Conservation (phyloP, 2,329 filamentous ascomycete species). For the Onygenales sp. region DNA sequence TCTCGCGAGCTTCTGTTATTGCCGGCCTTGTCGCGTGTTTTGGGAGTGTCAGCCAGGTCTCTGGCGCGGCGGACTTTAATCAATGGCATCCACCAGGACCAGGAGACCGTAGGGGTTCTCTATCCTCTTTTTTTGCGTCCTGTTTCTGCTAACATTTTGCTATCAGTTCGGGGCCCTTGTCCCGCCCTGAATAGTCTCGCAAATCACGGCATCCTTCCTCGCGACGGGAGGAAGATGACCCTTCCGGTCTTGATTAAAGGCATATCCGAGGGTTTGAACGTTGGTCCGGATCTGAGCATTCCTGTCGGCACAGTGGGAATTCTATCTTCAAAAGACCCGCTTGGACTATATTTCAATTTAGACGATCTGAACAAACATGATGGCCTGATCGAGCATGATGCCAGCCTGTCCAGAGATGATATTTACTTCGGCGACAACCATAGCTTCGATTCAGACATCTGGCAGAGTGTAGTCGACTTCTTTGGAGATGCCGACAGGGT, state of each 20-base stretch:
- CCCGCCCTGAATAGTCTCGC: slow-evolving; percentile 24
- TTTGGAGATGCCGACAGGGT: slow-evolving; percentile 14
- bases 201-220: slow-evolving; percentile 24
- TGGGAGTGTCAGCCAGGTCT: background rate
- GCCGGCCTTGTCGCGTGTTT: background rate
- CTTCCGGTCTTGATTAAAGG: slow-evolving; percentile 17
- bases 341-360: slow-evolving; percentile 15
- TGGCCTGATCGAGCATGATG: slow-evolving; percentile 29
- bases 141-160: background rate
- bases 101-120: slow-evolving; percentile 4
- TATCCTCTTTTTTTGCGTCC: background rate
- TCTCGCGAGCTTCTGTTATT: background rate
- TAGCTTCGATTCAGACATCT: slow-evolving; percentile 24
- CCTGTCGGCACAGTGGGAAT: slow-evolving; percentile 17
- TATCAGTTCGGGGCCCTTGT: slow-evolving; percentile 17
- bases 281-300: slow-evolving; percentile 21
- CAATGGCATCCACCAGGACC: slow-evolving; percentile 3
- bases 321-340: slow-evolving; percentile 11
- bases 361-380: slow-evolving; percentile 19
- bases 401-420: slow-evolving; percentile 23
- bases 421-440: slow-evolving; percentile 25
- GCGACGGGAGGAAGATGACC: slow-evolving; percentile 22
- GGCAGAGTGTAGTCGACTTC: slow-evolving; percentile 16
- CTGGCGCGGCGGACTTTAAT: background rate
- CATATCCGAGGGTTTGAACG: slow-evolving; percentile 19